Conservation (phyloP, 257 asterid genomes). For the Nicotiana noctiflora region DNA sequence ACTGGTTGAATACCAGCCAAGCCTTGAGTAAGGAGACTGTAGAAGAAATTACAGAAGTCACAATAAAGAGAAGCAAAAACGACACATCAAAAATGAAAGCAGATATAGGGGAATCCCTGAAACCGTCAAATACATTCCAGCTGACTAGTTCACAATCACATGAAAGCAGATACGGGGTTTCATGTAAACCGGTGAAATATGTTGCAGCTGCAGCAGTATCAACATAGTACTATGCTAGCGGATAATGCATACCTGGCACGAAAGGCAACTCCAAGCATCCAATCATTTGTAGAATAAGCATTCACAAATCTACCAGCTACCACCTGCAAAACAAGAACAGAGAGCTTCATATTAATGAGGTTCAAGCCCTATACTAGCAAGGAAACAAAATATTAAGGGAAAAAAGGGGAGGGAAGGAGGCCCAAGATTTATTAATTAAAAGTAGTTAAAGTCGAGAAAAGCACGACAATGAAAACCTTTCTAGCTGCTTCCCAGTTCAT, state of each 20-base stretch:
- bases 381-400: not conserved
- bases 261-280: slow-evolving; percentile 95
- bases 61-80: not conserved
- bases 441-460: not conserved
- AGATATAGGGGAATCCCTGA: not conserved
- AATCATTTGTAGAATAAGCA: slow-evolving; percentile 75
- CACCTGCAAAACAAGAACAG: slow-evolving; percentile 40
- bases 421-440: not conserved
- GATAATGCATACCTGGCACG: slow-evolving; percentile 66
- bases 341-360: slow-evolving; percentile 7
- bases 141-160: no score
- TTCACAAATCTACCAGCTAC: slow-evolving; percentile 92
- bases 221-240: not conserved
- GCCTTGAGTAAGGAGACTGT: slow-evolving; percentile 96
- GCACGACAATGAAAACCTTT: slow-evolving; percentile 37
- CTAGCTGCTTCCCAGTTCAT: slow-evolving; percentile 86
- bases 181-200: not conserved
- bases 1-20: slow-evolving; percentile 96
- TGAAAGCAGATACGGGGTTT: no score
- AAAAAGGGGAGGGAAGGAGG: not conserved
- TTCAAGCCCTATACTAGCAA: not conserved
- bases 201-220: not conserved
- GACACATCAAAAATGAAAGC: not conserved
- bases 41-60: not conserved
- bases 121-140: not conserved